phyloP scores from a whole-genome alignment of 2,329 filamentous ascomycete genomes.

The Pseudopyrenochaeta lycopersici region DNA sequence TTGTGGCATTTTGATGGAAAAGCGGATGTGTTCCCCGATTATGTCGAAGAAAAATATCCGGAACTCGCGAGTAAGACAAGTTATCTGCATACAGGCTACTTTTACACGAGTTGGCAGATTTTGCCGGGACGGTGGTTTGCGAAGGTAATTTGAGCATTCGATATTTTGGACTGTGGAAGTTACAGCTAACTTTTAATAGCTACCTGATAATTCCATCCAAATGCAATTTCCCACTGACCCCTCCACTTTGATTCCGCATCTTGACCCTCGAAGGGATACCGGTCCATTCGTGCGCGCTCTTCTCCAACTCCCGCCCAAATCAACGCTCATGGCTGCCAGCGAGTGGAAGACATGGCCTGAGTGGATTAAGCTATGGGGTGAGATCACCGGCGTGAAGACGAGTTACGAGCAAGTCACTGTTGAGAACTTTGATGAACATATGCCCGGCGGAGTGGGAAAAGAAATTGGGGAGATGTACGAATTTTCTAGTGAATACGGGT shows the following conservation, averaged over 20 bases:
- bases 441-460: constrained; percentile 30
- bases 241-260: constrained; percentile 18
- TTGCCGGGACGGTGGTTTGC: constrained; percentile 23
- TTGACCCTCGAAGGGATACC: constrained; percentile 24
- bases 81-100: constrained; percentile 29
- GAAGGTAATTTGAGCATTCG: constrained; percentile 15
- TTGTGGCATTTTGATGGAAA: constrained; percentile 43
- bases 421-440: constrained; percentile 22
- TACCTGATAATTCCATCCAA: constrained; percentile 19
- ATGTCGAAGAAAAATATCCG: constrained; percentile 27
- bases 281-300: constrained; percentile 28
- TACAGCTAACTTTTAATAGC: background rate
- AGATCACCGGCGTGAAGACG: constrained; percentile 23
- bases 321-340: constrained; percentile 34
- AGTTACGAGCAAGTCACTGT: constrained; percentile 25
- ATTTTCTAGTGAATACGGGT: constrained; percentile 42
- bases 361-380: constrained; percentile 32
- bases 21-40: constrained; percentile 29
- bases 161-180: background rate
- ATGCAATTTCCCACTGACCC: constrained; percentile 25
- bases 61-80: constrained; percentile 28
- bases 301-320: constrained; percentile 24
- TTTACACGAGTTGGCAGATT: constrained; percentile 30
- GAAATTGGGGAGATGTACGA: constrained; percentile 40
- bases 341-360: constrained; percentile 28